A percentile compares a stretch with the other conserved stretches of the same genome.
phyloP scores from a whole-genome alignment of 805 yeast genomes.

The Kregervanrija fluxuum region DNA sequence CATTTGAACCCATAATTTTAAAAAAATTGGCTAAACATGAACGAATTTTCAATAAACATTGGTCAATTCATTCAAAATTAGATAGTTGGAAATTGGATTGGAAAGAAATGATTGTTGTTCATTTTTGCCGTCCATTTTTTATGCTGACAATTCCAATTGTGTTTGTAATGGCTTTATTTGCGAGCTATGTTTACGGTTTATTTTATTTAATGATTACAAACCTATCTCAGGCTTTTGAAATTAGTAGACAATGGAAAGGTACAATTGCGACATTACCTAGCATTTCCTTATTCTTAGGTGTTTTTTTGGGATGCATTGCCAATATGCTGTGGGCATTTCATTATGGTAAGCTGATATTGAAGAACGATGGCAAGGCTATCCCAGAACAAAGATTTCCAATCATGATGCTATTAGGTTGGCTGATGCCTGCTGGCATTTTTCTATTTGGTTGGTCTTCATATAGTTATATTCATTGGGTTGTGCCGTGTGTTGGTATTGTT shows the following conservation, averaged over 20 bases:
- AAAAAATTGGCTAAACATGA: constrained; percentile 19
- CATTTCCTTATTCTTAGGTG: constrained; percentile 32
- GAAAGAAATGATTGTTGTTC: constrained; percentile 22
- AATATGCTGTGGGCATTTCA: constrained; percentile 26
- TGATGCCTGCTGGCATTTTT: constrained; percentile 55
- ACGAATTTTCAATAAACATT: constrained; percentile 22
- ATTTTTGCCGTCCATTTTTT: constrained; percentile 30
- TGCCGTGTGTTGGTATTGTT: constrained; percentile 50
- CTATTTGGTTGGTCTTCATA: constrained; percentile 58
- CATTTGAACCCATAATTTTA: constrained; percentile 33
- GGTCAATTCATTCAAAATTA: constrained; percentile 27
- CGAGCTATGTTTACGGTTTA: constrained; percentile 43
- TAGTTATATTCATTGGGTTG: constrained; percentile 40
- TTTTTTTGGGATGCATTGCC: constrained; percentile 25
- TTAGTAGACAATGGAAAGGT: constrained; percentile 26
- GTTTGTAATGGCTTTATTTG: constrained; percentile 36
- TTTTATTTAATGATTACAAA: constrained; percentile 40
- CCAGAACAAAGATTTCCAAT: constrained; percentile 56
- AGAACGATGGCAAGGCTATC: constrained; percentile 37
- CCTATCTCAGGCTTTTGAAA: constrained; percentile 30
- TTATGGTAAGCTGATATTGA: constrained; percentile 8
- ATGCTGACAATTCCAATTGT: constrained; percentile 37
- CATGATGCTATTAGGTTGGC: constrained; percentile 45
- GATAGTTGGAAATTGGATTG: constrained; percentile 14
- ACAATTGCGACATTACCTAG: constrained; percentile 29